Conservation (phyloP, 768 basidiomycete genomes). For the Royoungia palumana region DNA sequence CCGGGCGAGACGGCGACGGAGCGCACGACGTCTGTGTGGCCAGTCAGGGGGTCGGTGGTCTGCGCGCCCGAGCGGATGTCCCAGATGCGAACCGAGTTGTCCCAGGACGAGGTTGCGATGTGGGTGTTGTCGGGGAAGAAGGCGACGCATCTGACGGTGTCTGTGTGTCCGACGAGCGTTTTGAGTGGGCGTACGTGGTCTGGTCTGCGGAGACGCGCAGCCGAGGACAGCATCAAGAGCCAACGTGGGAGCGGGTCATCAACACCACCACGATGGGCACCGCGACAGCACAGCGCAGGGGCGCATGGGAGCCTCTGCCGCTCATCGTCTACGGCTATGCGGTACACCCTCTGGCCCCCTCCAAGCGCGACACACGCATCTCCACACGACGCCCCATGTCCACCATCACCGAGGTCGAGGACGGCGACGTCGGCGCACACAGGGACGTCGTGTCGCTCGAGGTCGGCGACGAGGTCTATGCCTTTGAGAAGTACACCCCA, state of each 20-base stretch:
- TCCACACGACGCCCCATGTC: slow-evolving; percentile 41
- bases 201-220: slow-evolving; percentile 19
- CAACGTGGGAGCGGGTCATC: too few relatives aligned
- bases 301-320: slow-evolving; percentile 62
- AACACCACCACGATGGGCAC: slow-evolving; percentile 16
- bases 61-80: slow-evolving; percentile 20
- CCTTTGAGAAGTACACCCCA: slow-evolving; percentile 88
- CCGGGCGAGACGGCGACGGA: slow-evolving; percentile 31
- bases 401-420: slow-evolving; percentile 44
- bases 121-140: slow-evolving; percentile 29
- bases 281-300: slow-evolving; percentile 32
- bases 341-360: slow-evolving; percentile 75
- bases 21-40: slow-evolving; percentile 29
- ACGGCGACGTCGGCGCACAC: slow-evolving; percentile 61
- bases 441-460: slow-evolving; percentile 83
- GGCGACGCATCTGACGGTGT: slow-evolving; percentile 25
- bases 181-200: slow-evolving; percentile 24
- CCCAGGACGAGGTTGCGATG: slow-evolving; percentile 25
- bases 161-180: slow-evolving; percentile 32
- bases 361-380: slow-evolving; percentile 69
- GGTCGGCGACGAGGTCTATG: slow-evolving; percentile 95
- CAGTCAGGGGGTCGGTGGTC: slow-evolving; percentile 15
- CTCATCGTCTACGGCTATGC: slow-evolving; percentile 90
- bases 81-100: slow-evolving; percentile 28
- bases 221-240: slow-evolving; percentile 20